phyloP scores from a whole-genome alignment of 495 filamentous ascomycete genomes.

The Entonaema liquescens region DNA sequence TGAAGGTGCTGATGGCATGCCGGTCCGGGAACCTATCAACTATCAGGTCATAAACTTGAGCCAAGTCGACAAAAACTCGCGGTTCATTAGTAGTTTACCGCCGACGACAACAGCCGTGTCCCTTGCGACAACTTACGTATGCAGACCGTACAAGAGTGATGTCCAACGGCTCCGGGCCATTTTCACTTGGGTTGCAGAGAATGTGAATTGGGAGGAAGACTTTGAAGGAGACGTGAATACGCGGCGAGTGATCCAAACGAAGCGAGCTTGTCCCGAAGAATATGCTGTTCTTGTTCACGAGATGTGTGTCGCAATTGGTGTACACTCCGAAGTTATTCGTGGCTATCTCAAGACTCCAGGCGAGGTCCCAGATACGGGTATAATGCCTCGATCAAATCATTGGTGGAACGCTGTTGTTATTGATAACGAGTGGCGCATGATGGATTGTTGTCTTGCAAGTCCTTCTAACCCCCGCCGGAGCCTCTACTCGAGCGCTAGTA shows the following conservation, averaged over 20 bases:
- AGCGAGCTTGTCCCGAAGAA: constrained; percentile 88
- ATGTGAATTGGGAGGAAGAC: constrained; percentile 95
- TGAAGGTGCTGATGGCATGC: constrained; percentile 84
- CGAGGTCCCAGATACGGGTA: constrained; percentile 78
- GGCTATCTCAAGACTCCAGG: constrained; percentile 93
- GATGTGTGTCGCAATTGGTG: constrained; percentile 91
- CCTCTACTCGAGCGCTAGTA: constrained; percentile 75
- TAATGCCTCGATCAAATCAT: constrained; percentile 85
- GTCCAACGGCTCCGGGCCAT: constrained; percentile 92
- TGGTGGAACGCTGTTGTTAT: constrained; percentile 98
- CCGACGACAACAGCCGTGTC: constrained; percentile 83
- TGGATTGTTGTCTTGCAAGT: constrained; percentile 92
- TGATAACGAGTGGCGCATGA: constrained; percentile 94
- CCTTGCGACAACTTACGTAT: constrained; percentile 90
- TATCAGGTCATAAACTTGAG: constrained; percentile 80
- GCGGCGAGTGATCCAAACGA: constrained; percentile 80
- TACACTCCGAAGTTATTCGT: constrained; percentile 82
- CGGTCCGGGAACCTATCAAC: constrained; percentile 83
- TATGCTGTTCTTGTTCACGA: constrained; percentile 87
- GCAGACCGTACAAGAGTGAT: constrained; percentile 93
- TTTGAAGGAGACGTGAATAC: constrained; percentile 82
- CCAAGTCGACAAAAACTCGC: constrained; percentile 93
- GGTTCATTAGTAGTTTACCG: constrained; percentile 91
- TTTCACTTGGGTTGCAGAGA: constrained; percentile 96
- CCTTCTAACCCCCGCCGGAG: constrained; percentile 85